A percentile compares a stretch with the other conserved stretches of the same genome.
Evolutionary conservation across 345 rosid genomes (phyloP).

Genomic region (Raphanus sativus): DNA sequence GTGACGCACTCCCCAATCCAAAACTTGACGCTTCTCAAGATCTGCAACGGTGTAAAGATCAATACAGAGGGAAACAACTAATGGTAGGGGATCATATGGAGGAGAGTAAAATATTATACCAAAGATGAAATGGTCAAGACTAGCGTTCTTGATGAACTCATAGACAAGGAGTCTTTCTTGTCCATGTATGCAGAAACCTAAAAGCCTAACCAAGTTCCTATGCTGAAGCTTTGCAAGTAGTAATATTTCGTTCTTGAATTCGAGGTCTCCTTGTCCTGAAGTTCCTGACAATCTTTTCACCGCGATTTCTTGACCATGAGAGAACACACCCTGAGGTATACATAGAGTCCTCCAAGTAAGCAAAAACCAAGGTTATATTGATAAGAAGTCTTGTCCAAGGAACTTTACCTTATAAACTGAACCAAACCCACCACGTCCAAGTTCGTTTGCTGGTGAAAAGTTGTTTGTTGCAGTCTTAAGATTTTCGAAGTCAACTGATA

Average conservation of each 20-base stretch:
- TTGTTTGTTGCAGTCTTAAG: conserved; percentile 48
- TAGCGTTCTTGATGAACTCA: conserved; percentile 47
- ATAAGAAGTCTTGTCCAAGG: background rate
- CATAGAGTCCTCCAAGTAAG: background rate
- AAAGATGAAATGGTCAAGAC: conserved; percentile 47
- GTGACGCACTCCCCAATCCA: conserved; percentile 36
- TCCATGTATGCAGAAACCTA: conserved; percentile 46
- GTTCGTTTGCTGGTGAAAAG: conserved; percentile 46
- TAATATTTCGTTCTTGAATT: conserved; percentile 52
- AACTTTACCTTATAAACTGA: conserved; percentile 49
- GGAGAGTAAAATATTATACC: background rate
- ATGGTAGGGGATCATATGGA: no score
- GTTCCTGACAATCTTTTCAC: conserved; percentile 48
- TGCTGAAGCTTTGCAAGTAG: conserved; percentile 59
- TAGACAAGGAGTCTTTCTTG: conserved; percentile 49
- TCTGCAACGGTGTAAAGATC: conserved; percentile 6
- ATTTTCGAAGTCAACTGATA: conserved; percentile 40
- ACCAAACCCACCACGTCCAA: conserved; percentile 69
- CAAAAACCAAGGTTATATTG: background rate
- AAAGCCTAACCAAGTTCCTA: conserved; percentile 48
- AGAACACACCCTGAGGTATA: conserved; percentile 45
- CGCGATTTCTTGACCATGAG: conserved; percentile 44
- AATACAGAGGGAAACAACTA: background rate
- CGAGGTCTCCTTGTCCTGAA: conserved; percentile 49
- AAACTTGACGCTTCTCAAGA: conserved; percentile 22